Evolutionary conservation across 768 basidiomycete genomes (phyloP), one percentile per base, ranked within the genome.

Genomic region (Tulasnella sp.): DNA sequence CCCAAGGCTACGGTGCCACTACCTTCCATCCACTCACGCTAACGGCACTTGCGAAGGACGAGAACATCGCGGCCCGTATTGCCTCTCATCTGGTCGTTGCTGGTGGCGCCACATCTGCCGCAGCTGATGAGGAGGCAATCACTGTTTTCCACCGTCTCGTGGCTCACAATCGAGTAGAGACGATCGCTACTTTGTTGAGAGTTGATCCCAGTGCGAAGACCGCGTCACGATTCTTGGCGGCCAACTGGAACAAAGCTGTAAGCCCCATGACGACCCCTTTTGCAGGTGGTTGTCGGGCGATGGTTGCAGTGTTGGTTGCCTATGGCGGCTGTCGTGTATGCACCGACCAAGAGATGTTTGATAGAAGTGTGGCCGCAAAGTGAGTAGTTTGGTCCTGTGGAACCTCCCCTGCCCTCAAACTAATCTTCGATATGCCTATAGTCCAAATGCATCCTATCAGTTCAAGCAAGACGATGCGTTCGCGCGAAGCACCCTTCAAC

Each of bases 101-200:
- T 13, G 70, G 69, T 21, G 58, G 47, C 29, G 71, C 70, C 1
- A 56, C 65, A 3, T 69, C 68, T 8, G 68, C 69, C 0, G 63
- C 68, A 26, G 72, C 70, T 0, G 68, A 73, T 50, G 63, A 64
- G 1, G 52, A 61, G 7, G 61, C 70, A 21, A 51, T 67, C 45
- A 69, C 72, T 2, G 64, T 70, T 27, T 69, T 74, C 62, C 72
- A 72, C 60, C 65, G 65, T 19, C 38, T 70, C 9, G 70, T 72
- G 11, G 51, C 58, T 19, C 29, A 62, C 3, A 23, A 56, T 24
- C 69, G 67, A 41, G 63, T 68, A 7, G 51, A 63, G n/a, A 61
- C 72, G 23, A 63, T 70, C 1, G 58, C 64, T 4, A 64, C 68
- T 0, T 58, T 73, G 21, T 65, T 73, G 17, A 48, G 59, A 4